Percentiles rank a stretch among this genome's conserved stretches.
phyloP scores from a whole-genome alignment of 768 basidiomycete genomes.

The Mycena polygramma region DNA sequence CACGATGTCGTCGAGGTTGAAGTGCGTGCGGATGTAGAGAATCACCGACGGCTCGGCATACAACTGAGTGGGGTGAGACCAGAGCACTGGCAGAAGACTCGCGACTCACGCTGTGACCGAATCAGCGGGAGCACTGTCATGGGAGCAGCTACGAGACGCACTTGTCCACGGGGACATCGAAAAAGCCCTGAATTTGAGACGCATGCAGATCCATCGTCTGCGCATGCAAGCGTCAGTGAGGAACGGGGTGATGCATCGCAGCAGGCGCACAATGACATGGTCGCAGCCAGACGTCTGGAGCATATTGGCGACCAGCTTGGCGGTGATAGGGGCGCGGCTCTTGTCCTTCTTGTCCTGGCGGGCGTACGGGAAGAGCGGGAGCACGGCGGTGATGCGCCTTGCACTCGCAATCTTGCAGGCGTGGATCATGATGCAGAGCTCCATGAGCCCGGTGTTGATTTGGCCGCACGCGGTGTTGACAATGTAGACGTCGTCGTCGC shows the following conservation, averaged over 20 bases:
- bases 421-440: slow-evolving; percentile 98
- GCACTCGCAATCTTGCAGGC: slow-evolving; percentile 99
- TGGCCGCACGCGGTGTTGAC: slow-evolving; percentile 90
- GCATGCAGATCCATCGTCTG: slow-evolving; percentile 99
- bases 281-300: slow-evolving; percentile 92
- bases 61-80: slow-evolving; percentile 64
- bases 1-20: slow-evolving; percentile 86
- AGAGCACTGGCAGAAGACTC: slow-evolving; percentile 10
- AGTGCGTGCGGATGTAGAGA: slow-evolving; percentile 93
- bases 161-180: slow-evolving; percentile 99
- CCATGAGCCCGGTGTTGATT: slow-evolving; percentile 96
- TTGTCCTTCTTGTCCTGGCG: slow-evolving; percentile 99
- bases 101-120: slow-evolving; percentile 21
- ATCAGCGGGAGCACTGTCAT: slow-evolving; percentile 3
- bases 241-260: background rate
- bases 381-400: slow-evolving; percentile 95
- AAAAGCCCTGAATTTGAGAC: slow-evolving; percentile 99
- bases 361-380: slow-evolving; percentile 96
- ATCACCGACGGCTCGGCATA: slow-evolving; percentile 97
- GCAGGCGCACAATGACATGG: slow-evolving; percentile 88
- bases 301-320: slow-evolving; percentile 99
- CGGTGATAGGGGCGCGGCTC: slow-evolving; percentile 96
- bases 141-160: slow-evolving; percentile 59
- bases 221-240: slow-evolving; percentile 8
- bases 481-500: slow-evolving; percentile 98